Percentiles rank a stretch among this genome's conserved stretches.
Conservation (phyloP, 305 asterid genomes). For the Fraxinus velutina region DNA sequence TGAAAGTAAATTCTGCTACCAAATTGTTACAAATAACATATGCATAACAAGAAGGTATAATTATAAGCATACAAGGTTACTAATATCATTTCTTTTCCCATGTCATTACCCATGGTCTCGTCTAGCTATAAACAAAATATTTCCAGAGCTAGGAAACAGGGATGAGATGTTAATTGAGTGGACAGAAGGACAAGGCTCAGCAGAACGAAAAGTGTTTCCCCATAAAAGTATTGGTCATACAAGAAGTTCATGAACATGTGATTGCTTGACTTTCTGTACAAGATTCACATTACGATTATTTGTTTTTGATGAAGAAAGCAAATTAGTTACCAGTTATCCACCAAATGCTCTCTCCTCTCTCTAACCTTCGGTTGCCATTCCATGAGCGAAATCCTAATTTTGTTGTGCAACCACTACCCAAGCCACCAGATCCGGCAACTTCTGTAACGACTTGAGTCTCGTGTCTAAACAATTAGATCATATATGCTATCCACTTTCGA, state of each 20-base stretch:
- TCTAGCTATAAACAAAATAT: conserved; percentile 2
- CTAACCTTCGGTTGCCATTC: background rate
- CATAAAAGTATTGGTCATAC: background rate
- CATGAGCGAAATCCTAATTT: background rate
- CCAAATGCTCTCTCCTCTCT: background rate
- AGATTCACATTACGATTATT: background rate
- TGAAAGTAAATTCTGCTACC: background rate
- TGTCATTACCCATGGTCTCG: background rate
- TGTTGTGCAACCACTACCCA: background rate
- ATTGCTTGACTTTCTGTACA: background rate
- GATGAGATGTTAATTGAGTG: background rate
- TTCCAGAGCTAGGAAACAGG: background rate
- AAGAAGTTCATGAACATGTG: background rate
- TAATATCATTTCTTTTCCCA: background rate
- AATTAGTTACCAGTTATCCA: background rate
- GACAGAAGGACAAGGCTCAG: background rate
- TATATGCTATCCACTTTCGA: background rate
- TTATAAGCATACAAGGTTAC: background rate
- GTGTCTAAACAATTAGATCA: background rate
- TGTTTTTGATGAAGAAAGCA: background rate
- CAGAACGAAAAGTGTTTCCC: background rate
- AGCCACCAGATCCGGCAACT: background rate
- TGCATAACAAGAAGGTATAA: background rate
- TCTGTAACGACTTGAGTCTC: background rate
- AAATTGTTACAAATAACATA: background rate